Evolutionary conservation across 129 eudicot genomes (phyloP), one percentile per base, ranked within the genome.

Genomic region (Artemisia annua): DNA sequence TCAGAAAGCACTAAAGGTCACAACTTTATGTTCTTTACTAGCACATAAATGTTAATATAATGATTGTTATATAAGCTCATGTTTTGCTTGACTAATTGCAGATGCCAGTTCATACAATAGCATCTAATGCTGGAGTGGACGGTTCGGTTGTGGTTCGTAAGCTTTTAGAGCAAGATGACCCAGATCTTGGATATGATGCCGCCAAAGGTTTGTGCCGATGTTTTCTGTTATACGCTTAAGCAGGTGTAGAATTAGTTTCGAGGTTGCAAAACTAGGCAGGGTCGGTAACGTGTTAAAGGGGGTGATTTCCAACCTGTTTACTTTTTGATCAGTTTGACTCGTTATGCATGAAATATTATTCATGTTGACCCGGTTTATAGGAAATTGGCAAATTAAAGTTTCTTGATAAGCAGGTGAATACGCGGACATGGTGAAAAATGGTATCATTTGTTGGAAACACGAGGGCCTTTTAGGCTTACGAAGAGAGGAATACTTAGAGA

Each of bases 121-220:
- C 95, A 19, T 66, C 86, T 17, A 88, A 91, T 77, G 96, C 97
- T 24, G 97, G 97, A 11, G 96, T 84, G 1, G 97, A 91, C 56
- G 96, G 97, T 52, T 86, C 96, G 19, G 91, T 88, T 43, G 86
- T 91, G 9, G 97, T 91, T 55, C 96, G 97, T 78, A 91, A 91
- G 83, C 87, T 91, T 63, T 66, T 91, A 85, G 96, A 88, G 70
- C 86, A 87, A 71, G 90, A 91, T 12, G 84, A 84, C 76, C 92
- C 84, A 1, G 93, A 91, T 72, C 92, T 86, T 63, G 97, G 97
- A 17, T 91, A 88, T 77, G 96, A 91, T 77, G 97, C 97, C 14
- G 96, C 97, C 30, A 91, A 83, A 88, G 92, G 97, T 89, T 7
- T 51, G 64, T 35, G 52, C 66, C 24, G 15, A 32, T 44, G 58